Conservation (phyloP, 2,329 filamentous ascomycete genomes). For the Podosphaera aphanis region DNA sequence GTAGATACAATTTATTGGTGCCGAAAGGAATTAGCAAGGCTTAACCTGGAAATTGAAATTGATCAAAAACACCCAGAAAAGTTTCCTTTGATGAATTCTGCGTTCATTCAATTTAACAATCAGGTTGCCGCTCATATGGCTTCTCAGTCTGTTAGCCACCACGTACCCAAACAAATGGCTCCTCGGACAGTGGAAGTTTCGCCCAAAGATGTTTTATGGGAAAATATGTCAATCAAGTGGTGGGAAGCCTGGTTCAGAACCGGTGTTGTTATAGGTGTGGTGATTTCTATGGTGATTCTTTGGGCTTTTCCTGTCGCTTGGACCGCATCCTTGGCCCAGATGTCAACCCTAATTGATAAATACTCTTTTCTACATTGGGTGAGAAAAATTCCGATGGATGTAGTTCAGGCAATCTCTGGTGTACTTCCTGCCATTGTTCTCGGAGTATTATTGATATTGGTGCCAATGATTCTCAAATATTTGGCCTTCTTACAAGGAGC, state of each 20-base stretch:
- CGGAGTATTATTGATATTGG: slow-evolving; percentile 51
- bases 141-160: slow-evolving; percentile 75
- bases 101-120: slow-evolving; percentile 96
- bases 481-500: slow-evolving; percentile 53
- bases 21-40: slow-evolving; percentile 58
- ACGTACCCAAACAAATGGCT: slow-evolving; percentile 80
- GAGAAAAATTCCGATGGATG: slow-evolving; percentile 36
- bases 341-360: slow-evolving; percentile 41
- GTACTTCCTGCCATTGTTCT: slow-evolving; percentile 61
- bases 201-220: slow-evolving; percentile 82
- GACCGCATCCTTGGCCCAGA: slow-evolving; percentile 59
- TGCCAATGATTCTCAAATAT: slow-evolving; percentile 57
- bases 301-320: slow-evolving; percentile 85
- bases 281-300: slow-evolving; percentile 56
- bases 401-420: slow-evolving; percentile 50
- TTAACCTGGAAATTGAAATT: slow-evolving; percentile 78
- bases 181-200: slow-evolving; percentile 84
- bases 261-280: slow-evolving; percentile 36
- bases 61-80: slow-evolving; percentile 71
- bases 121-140: slow-evolving; percentile 97
- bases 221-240: slow-evolving; percentile 90
- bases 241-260: slow-evolving; percentile 56
- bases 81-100: slow-evolving; percentile 82
- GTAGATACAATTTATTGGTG: slow-evolving; percentile 90
- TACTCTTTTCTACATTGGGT: slow-evolving; percentile 53